Base-by-base conservation (phyloP, 345 rosid genomes). In the Carallia brachiata region DNA sequence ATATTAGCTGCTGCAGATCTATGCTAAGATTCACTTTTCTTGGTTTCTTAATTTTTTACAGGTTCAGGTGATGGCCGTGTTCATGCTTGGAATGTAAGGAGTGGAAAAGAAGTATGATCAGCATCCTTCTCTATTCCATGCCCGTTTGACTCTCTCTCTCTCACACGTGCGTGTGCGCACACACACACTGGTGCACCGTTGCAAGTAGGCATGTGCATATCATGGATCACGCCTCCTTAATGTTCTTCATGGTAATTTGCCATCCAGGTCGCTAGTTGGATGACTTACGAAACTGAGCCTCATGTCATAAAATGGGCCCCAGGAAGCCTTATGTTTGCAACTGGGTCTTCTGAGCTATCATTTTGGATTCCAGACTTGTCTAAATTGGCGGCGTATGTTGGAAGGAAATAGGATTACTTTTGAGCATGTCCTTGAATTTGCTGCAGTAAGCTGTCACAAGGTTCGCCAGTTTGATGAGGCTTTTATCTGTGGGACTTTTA, bases 1-100 rank as follows among this genome's bases (percentile, higher is more conserved):
- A 39, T 12, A 0, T 36, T 31, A 36, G 3, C 6, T 23, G 52
- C 54, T 12, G 16, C 12, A 12, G 66, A 6, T 57, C 37, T 52
- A 31, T 66, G 63, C 58, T 8, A 65, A 60, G 8, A 55, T 70
- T 44, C 72, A 28, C 65, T 17, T 68, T 70, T 74, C 19, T n/a
- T 61, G 66, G 61, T 47, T 28, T 52, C 8, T 57, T 30, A 63
- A 64, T 67, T 70, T 65, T 66, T 79, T 53, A 69, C 84, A 92
- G 97, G 97, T 73, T 88, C 97, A 55, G 97, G 97, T 12, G 96
- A 92, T 79, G 97, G 97, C 16, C 84, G 91, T 68, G 88, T 88
- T 27, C 89, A 90, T 71, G 99, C 93, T n/a, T 90, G 99, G 97
- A 84, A 88, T 64, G 89, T 88, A 57, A 78, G 97, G 80, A 88